phyloP scores from a whole-genome alignment of 2,329 filamentous ascomycete species.

The Tolypocladium ophioglossoides region DNA sequence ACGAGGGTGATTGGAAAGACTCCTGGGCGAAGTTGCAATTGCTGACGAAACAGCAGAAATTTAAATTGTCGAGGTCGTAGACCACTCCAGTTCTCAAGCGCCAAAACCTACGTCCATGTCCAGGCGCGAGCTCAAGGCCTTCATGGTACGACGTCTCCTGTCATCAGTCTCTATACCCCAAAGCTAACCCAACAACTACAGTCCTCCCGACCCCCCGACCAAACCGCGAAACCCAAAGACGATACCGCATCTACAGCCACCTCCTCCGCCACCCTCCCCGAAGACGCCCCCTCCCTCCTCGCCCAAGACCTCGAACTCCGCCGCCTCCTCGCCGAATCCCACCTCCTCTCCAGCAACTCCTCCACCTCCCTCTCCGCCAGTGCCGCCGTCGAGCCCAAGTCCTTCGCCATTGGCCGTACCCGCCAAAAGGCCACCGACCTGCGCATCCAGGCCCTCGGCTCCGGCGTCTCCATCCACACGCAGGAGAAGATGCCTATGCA shows the following conservation, averaged over 20 bases:
- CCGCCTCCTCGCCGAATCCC: slow-evolving; percentile 81
- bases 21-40: slow-evolving; percentile 2
- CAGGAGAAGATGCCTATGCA: slow-evolving; percentile 86
- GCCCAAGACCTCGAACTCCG: slow-evolving; percentile 91
- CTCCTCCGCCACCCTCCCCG: slow-evolving; percentile 28
- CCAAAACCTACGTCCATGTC: slow-evolving; percentile 37
- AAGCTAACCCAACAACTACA: slow-evolving; percentile 8
- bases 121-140: slow-evolving; percentile 64
- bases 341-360: slow-evolving; percentile 53
- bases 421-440: slow-evolving; percentile 76
- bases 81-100: slow-evolving; percentile 37
- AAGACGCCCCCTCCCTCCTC: slow-evolving; percentile 58
- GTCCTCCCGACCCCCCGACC: slow-evolving; percentile 40
- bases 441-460: slow-evolving; percentile 69
- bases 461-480: slow-evolving; percentile 61
- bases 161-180: neutral
- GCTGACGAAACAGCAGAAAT: neutral
- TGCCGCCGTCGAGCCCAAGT: slow-evolving; percentile 26
- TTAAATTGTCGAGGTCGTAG: slow-evolving; percentile 45
- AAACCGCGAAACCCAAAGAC: slow-evolving; percentile 12
- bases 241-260: slow-evolving; percentile 12
- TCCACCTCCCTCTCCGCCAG: slow-evolving; percentile 27
- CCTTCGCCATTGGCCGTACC: slow-evolving; percentile 53
- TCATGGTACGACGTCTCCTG: slow-evolving; percentile 47
- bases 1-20: slow-evolving; percentile 6